phyloP scores from a whole-genome alignment of 768 basidiomycete species.

The Xerocomellus intermedius region DNA sequence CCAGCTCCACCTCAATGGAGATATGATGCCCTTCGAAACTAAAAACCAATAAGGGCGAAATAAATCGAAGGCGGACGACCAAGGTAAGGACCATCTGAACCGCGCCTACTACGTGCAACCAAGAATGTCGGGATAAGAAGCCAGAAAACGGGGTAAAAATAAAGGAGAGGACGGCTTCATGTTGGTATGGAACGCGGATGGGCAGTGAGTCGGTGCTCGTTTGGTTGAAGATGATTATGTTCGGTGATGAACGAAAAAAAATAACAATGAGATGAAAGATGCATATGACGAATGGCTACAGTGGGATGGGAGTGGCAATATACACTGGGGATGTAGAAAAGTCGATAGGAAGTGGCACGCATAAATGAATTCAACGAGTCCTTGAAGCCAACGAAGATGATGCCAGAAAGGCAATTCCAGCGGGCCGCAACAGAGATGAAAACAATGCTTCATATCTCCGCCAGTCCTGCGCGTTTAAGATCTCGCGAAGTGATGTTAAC shows the following conservation, averaged over 20 bases:
- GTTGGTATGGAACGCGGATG: slow-evolving; percentile 4
- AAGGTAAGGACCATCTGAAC: background rate
- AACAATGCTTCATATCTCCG: slow-evolving; percentile 5
- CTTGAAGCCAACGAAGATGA: slow-evolving; percentile 1
- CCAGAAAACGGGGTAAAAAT: background rate
- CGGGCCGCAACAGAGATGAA: background rate
- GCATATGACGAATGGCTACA: slow-evolving; percentile 32
- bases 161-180: slow-evolving; percentile 19
- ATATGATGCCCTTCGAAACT: slow-evolving; percentile 7
- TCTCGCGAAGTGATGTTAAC: slow-evolving; percentile 52
- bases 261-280: slow-evolving; percentile 16
- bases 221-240: slow-evolving; percentile 1
- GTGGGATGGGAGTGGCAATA: slow-evolving; percentile 27
- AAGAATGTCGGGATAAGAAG: background rate
- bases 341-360: slow-evolving; percentile 18
- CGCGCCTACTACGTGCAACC: background rate
- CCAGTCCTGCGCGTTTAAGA: slow-evolving; percentile 37
- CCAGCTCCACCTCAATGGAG: slow-evolving; percentile 23
- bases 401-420: background rate
- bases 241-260: background rate
- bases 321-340: slow-evolving; percentile 27
- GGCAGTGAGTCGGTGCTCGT: background rate
- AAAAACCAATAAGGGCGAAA: slow-evolving; percentile 2
- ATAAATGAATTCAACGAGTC: slow-evolving; percentile 11
- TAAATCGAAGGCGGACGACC: slow-evolving; percentile 6